phyloP scores from a whole-genome alignment of 345 rosid genomes.

The Pseudoturritis turrita region DNA sequence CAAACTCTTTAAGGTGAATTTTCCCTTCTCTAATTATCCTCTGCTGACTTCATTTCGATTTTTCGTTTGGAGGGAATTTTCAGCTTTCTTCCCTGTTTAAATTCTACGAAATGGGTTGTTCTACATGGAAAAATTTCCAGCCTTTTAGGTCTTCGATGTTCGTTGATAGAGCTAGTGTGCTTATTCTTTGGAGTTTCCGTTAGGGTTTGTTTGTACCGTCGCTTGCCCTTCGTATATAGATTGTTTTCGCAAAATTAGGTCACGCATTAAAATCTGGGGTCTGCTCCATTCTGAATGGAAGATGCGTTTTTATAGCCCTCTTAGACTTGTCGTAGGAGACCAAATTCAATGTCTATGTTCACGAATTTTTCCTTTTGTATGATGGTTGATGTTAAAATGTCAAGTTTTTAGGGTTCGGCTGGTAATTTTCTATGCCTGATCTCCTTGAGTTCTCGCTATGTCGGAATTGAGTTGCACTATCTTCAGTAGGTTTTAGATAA shows the following conservation, averaged over 20 bases:
- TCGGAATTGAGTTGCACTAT: background rate
- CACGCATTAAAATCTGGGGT: background rate
- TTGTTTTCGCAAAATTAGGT: conserved; percentile 18
- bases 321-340: background rate
- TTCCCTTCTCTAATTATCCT: background rate
- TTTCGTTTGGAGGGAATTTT: conserved; percentile 25
- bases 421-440: background rate
- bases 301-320: background rate
- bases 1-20: conserved; percentile 69
- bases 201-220: conserved; percentile 25
- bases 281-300: background rate
- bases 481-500: background rate
- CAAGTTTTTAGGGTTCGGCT: background rate
- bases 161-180: background rate
- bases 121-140: background rate
- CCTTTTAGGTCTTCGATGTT: conserved; percentile 12
- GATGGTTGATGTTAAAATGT: background rate
- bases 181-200: conserved; percentile 7
- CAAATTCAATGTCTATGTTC: background rate
- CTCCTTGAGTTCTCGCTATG: background rate
- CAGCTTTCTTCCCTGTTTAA: background rate
- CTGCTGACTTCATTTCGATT: background rate
- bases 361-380: background rate
- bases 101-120: background rate
- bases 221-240: background rate